Evolutionary conservation across 2,329 filamentous ascomycete genomes (phyloP).

Genomic region (Aspergillus quadrilineatus): DNA sequence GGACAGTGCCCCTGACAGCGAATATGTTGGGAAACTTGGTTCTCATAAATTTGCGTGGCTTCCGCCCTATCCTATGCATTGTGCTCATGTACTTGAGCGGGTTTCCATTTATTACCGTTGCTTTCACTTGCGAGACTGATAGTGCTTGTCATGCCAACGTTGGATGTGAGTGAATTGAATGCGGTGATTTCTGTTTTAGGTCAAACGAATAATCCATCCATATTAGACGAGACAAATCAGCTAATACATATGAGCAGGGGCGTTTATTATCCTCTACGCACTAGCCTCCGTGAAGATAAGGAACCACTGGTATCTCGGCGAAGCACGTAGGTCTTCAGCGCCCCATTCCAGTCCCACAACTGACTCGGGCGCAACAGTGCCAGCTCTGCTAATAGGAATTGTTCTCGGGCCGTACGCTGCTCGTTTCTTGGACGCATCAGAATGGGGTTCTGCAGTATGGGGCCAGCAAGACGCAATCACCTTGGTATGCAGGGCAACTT

Average conservation of each 20-base stretch:
- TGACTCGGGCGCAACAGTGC: constrained; percentile 42
- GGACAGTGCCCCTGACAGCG: too few species aligned
- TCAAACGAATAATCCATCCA: neutral
- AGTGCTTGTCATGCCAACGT: neutral
- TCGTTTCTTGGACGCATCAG: constrained; percentile 50
- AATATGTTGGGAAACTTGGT: too few species aligned
- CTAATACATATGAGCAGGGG: constrained; percentile 20
- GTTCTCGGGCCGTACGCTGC: constrained; percentile 56
- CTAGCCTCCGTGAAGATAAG: constrained; percentile 38
- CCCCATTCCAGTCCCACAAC: too few species aligned
- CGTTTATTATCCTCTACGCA: constrained; percentile 36
- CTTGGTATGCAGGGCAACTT: neutral
- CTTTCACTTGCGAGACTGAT: too few species aligned
- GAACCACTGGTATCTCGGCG: constrained; percentile 40
- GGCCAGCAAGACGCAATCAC: constrained; percentile 5
- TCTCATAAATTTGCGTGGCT: too few species aligned
- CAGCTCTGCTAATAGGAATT: constrained; percentile 56
- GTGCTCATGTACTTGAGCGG: too few species aligned
- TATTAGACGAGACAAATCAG: too few species aligned
- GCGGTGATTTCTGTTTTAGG: neutral
- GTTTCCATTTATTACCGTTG: too few species aligned
- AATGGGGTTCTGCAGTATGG: constrained; percentile 34
- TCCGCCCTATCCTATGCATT: too few species aligned
- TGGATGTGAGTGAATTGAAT: constrained; percentile 2
- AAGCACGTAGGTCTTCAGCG: constrained; percentile 33